phyloP scores from a whole-genome alignment of 768 basidiomycete genomes.

The Agrocybe pediades region DNA sequence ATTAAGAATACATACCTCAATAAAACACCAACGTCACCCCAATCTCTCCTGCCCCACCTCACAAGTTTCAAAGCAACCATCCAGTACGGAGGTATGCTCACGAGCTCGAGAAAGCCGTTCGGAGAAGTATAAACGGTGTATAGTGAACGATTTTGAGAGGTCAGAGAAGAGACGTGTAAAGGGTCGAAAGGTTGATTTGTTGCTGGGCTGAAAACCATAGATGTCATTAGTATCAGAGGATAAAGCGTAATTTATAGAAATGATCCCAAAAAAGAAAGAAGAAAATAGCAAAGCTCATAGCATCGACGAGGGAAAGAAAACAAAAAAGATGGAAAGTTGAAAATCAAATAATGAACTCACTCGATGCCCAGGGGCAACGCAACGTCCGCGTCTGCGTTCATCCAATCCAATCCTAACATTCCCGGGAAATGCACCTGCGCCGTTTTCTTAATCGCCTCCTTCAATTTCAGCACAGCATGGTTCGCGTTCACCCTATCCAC shows the following conservation, averaged over 20 bases:
- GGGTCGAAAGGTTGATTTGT: slow-evolving; percentile 50
- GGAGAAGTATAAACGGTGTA: slow-evolving; percentile 60
- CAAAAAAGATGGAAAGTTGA: slow-evolving; percentile 1
- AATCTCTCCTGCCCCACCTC: slow-evolving; percentile 65
- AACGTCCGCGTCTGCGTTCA: slow-evolving; percentile 75
- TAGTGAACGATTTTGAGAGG: slow-evolving; percentile 48
- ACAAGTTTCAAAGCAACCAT: slow-evolving; percentile 73
- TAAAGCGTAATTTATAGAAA: neutral
- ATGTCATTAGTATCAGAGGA: neutral
- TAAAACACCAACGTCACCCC: slow-evolving; percentile 64
- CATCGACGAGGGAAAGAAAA: neutral
- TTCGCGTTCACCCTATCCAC: too few species aligned
- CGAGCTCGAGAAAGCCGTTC: slow-evolving; percentile 49
- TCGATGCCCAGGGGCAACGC: slow-evolving; percentile 69
- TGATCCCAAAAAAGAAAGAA: neutral
- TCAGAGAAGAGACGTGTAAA: slow-evolving; percentile 54
- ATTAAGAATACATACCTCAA: slow-evolving; percentile 47
- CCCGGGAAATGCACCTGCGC: slow-evolving; percentile 38
- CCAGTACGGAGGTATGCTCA: slow-evolving; percentile 74
- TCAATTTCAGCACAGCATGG: too few species aligned
- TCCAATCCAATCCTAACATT: slow-evolving; percentile 65
- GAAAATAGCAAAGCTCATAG: neutral
- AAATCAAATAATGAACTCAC: slow-evolving; percentile 37
- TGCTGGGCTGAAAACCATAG: slow-evolving; percentile 17
- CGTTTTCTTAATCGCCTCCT: slow-evolving; percentile 18